A percentile compares a stretch with the other conserved stretches of the same genome.
Conservation (phyloP, 306 rosid genomes). For the Fragaria ananassa region DNA sequence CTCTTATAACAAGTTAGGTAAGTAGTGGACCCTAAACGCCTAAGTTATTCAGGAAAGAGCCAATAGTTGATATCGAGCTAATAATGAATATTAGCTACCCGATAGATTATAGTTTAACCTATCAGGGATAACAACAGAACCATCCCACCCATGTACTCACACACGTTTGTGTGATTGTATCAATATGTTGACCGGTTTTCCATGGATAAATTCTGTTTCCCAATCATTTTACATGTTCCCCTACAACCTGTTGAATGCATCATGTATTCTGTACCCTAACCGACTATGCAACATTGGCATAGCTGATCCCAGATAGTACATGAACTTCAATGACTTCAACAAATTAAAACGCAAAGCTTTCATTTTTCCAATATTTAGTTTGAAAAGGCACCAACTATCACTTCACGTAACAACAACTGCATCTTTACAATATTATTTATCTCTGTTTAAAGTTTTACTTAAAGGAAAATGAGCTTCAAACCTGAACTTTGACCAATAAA, state of each 20-base stretch:
- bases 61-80: background rate
- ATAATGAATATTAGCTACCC: background rate
- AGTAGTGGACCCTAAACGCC: too few relatives aligned
- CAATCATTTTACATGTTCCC: background rate
- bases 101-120: background rate
- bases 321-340: background rate
- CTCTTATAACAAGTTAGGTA: too few relatives aligned
- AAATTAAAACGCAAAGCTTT: background rate
- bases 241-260: background rate
- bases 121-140: background rate
- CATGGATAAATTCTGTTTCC: background rate
- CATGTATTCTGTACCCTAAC: background rate
- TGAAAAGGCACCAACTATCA: background rate
- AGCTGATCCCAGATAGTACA: background rate
- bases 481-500: constrained; percentile 99
- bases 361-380: background rate
- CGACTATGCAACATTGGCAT: background rate
- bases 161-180: background rate
- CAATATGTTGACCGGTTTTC: background rate
- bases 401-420: background rate
- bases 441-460: background rate
- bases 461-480: constrained; percentile 29
- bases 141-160: background rate
- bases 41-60: too few relatives aligned
- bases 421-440: background rate